Conservation (phyloP, 2,329 filamentous ascomycete species). For the Alternaria burnsii region DNA sequence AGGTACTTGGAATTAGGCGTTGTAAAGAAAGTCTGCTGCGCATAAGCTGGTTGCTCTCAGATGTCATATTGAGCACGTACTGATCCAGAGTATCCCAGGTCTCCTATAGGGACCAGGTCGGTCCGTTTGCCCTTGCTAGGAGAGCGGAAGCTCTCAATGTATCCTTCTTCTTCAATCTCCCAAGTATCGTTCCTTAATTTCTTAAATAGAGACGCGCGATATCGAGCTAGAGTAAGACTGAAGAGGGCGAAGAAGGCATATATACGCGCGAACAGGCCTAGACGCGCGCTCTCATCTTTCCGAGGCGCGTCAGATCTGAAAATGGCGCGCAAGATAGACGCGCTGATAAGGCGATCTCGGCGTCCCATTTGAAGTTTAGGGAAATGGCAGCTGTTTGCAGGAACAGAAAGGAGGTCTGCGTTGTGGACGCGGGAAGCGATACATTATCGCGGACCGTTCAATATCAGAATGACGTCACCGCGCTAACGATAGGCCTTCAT, state of each 20-base stretch:
- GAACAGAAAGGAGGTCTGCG: slow-evolving; percentile 2
- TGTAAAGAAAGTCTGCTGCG: slow-evolving; percentile 70
- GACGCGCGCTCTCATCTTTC: slow-evolving; percentile 31
- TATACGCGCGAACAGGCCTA: slow-evolving; percentile 54
- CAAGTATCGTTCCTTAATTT: slow-evolving; percentile 62
- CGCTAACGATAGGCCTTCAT: slow-evolving; percentile 4
- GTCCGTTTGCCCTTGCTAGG: slow-evolving; percentile 50
- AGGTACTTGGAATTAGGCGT: slow-evolving; percentile 73
- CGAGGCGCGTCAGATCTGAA: slow-evolving; percentile 34
- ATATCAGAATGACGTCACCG: slow-evolving; percentile 20
- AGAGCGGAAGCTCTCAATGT: slow-evolving; percentile 62
- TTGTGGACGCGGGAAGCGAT: slow-evolving; percentile 7
- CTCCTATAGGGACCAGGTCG: slow-evolving; percentile 66
- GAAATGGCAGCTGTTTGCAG: slow-evolving; percentile 1
- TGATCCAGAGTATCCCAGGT: slow-evolving; percentile 78
- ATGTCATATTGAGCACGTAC: slow-evolving; percentile 46
- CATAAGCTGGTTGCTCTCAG: slow-evolving; percentile 14
- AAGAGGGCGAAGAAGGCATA: slow-evolving; percentile 65
- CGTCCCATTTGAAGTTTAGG: slow-evolving; percentile 42
- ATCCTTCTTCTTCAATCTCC: slow-evolving; percentile 63
- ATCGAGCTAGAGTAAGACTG: slow-evolving; percentile 58
- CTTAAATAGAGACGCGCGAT: slow-evolving; percentile 59
- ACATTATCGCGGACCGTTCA: background rate
- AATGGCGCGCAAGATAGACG: slow-evolving; percentile 49
- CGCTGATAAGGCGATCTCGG: slow-evolving; percentile 48